phyloP scores from a whole-genome alignment of 495 filamentous ascomycete genomes.

The Massariosphaeria phaeospora region DNA sequence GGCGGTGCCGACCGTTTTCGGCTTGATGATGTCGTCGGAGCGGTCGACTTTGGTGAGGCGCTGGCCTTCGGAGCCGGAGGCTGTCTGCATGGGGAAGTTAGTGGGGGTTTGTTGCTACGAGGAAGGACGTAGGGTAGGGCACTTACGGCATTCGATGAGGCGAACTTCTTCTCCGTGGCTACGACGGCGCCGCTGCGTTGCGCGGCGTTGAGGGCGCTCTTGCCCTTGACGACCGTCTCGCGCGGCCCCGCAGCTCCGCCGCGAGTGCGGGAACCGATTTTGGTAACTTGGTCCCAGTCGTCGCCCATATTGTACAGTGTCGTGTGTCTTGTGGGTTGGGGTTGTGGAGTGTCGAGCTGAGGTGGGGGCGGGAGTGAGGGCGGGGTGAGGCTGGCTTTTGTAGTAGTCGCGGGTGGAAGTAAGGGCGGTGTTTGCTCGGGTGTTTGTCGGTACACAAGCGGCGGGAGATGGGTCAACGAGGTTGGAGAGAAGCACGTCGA shows the following conservation, averaged over 20 bases:
- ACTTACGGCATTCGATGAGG: constrained; percentile 71
- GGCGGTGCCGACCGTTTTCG: constrained; percentile 74
- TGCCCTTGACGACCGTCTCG: constrained; percentile 83
- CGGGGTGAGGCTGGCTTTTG: neutral
- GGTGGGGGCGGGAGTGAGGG: neutral
- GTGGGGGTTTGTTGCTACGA: constrained; percentile 5
- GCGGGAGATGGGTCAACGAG: neutral
- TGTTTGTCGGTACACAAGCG: neutral
- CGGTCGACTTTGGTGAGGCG: constrained; percentile 97
- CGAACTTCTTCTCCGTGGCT: constrained; percentile 90
- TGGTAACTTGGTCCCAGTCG: constrained; percentile 86
- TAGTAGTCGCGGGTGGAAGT: neutral
- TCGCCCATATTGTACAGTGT: constrained; percentile 49
- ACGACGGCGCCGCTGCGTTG: constrained; percentile 70
- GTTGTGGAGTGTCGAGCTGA: neutral
- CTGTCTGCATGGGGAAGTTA: constrained; percentile 5
- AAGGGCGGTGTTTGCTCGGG: neutral
- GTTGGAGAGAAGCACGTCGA: neutral
- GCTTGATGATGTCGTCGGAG: constrained; percentile 94
- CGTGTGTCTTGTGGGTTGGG: neutral
- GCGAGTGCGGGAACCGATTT: constrained; percentile 81
- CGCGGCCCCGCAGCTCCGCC: constrained; percentile 57
- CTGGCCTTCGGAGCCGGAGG: constrained; percentile 77
- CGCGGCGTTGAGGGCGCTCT: constrained; percentile 80
- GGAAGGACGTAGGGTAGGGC: constrained; percentile 22